Percentiles rank a stretch among this genome's conserved stretches.
Conservation (phyloP, 1,284 basidiomycete species). For the Taiwanofungus camphoratus region DNA sequence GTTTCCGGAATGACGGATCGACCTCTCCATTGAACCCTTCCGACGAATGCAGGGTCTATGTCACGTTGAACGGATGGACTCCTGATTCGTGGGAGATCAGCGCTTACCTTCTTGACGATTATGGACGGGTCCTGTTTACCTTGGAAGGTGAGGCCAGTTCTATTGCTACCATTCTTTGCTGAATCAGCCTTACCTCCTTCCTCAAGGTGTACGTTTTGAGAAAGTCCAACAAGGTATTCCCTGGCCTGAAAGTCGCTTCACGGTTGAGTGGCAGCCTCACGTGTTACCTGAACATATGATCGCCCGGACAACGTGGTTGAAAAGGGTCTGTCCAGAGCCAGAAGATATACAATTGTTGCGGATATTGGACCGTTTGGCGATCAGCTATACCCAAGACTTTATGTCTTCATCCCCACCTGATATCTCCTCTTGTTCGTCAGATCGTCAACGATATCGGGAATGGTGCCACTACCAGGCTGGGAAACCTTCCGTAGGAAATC, state of each 20-base stretch:
- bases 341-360: background rate
- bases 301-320: background rate
- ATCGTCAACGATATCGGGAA: slow-evolving; percentile 7
- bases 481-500: too few species aligned
- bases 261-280: slow-evolving; percentile 9
- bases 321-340: background rate
- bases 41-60: slow-evolving; percentile 15
- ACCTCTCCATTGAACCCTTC: slow-evolving; percentile 12
- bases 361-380: slow-evolving; percentile 4
- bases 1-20: slow-evolving; percentile 17
- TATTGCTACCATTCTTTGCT: too few species aligned
- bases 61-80: slow-evolving; percentile 12
- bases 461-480: background rate
- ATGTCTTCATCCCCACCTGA: too few species aligned
- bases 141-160: slow-evolving; percentile 5
- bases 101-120: slow-evolving; percentile 11
- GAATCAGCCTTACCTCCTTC: background rate
- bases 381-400: too few species aligned
- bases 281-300: slow-evolving; percentile 4
- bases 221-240: slow-evolving; percentile 5
- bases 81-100: slow-evolving; percentile 10
- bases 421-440: too few species aligned
- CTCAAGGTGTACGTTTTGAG: slow-evolving; percentile 6
- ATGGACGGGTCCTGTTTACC: slow-evolving; percentile 5
- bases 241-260: slow-evolving; percentile 8